Base-by-base conservation (phyloP, 2,329 filamentous ascomycete species). In the Seiridium unicorne region DNA sequence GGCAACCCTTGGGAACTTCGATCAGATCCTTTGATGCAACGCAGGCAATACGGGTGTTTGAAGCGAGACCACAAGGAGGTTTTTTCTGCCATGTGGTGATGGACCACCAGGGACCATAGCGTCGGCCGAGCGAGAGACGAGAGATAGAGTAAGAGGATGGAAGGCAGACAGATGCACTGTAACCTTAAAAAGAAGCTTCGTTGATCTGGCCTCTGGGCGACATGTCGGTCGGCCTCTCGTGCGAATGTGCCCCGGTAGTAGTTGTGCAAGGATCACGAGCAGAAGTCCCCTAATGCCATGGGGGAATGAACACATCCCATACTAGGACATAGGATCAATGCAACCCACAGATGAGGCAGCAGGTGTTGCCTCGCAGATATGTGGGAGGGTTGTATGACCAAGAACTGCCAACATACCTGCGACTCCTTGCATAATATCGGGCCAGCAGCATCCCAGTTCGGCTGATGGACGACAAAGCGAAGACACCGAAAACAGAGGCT, bases 1-100 rank as follows among this genome's bases (percentile, higher is more conserved):
- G n/a, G 26, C 5, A 44, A 18, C 10, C 42, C 35, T 36, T 6
- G 38, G 31, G 40, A 57, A 32, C 5, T 34, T 18, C 34, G 32
- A 18, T 34, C 49, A 47, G 44, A 13, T 61, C 59, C 63, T 63
- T 60, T 66, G 64, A 63, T 65, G 65, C 62, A 61, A 66, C 60
- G 56, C 55, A 60, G 59, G 57, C 64, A 67, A 63, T 62, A 60
- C 64, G 63, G 65, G 62, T 67, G 64, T 65, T 65, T 65, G 58
- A 63, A 64, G 64, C 62, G 49, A 59, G 13, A 47, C 38, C 48
- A 51, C n/a, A 57, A 34, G 54, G 51, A 44, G 18, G 38, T 32
- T 55, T 55, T 47, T 47, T 44, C 35, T 11, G 47, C 46, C 46
- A 48, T 18, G 13, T 48, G 13, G 46, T 7, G 6, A n/a, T 18